Conservation (phyloP, 192 early-diverging fungal genomes). For the Glomus cerebriforme region DNA sequence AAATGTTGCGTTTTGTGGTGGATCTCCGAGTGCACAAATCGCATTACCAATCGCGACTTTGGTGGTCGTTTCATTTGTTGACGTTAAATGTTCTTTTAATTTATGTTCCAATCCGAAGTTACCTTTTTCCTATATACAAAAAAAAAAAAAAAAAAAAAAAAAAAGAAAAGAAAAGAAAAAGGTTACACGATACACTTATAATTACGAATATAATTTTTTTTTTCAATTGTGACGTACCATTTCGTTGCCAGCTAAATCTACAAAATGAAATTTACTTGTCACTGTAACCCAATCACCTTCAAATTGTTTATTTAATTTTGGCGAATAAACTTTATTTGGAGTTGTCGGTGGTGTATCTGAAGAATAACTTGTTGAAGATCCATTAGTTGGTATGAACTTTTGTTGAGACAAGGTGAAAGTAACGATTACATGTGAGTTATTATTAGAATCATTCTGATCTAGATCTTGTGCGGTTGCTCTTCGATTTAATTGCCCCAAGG, state of each 20-base stretch:
- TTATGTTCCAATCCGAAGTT: constrained; percentile 90
- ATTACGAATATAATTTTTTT: background rate
- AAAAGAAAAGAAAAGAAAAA: background rate
- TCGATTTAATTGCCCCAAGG: constrained; percentile 71
- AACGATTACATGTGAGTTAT: constrained; percentile 95
- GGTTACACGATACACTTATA: background rate
- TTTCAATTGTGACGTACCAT: constrained; percentile 44
- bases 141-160: too few species aligned
- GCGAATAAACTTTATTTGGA: background rate
- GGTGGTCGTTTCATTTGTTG: constrained; percentile 51
- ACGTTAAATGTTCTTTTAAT: constrained; percentile 87
- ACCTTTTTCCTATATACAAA: constrained; percentile 70
- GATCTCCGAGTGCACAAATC: constrained; percentile 90
- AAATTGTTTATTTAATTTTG: constrained; percentile 19
- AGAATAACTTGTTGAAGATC: constrained; percentile 27
- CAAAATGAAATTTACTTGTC: constrained; percentile 96
- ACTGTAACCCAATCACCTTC: constrained; percentile 65
- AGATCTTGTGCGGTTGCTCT: constrained; percentile 77
- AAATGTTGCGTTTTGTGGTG: constrained; percentile 58
- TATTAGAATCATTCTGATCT: constrained; percentile 91
- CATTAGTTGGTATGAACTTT: constrained; percentile 53
- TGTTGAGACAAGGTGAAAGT: constrained; percentile 85
- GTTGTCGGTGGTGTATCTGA: constrained; percentile 10
- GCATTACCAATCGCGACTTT: constrained; percentile 96
- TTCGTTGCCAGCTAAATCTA: constrained; percentile 97